Conservation (phyloP, 371 early-diverging fungal genomes). For the Mortierella sp. region DNA sequence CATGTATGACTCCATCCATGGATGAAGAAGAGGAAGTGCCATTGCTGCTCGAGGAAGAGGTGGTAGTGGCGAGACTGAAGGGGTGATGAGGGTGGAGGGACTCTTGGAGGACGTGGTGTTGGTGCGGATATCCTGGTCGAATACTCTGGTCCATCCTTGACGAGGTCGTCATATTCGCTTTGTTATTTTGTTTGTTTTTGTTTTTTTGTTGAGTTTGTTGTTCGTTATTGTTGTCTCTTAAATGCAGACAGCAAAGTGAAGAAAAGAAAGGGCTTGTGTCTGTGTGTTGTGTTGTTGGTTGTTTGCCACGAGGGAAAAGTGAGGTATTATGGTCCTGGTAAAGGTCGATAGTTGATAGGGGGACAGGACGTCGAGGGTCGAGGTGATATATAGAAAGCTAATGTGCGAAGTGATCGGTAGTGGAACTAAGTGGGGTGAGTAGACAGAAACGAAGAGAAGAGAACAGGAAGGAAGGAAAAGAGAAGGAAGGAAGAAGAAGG, state of each 20-base stretch:
- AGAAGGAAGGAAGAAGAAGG: not conserved
- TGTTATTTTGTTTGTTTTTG: not conserved
- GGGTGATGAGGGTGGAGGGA: conserved; percentile 7
- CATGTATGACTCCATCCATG: not conserved
- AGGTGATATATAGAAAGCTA: not conserved
- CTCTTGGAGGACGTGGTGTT: conserved; percentile 10
- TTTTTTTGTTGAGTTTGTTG: not conserved
- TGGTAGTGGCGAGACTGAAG: not conserved
- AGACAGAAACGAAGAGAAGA: not conserved
- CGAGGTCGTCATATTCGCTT: not conserved
- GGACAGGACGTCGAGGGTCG: not conserved
- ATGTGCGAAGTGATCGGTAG: too few species aligned
- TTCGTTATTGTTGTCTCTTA: not conserved
- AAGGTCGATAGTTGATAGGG: not conserved
- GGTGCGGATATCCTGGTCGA: conserved; percentile 6
- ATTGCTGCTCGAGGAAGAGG: not conserved
- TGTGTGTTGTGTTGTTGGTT: not conserved
- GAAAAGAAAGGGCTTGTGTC: not conserved
- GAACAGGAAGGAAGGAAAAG: not conserved
- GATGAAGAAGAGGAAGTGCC: not conserved
- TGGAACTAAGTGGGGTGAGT: too few species aligned
- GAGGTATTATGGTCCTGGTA: not conserved
- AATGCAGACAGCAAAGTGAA: not conserved
- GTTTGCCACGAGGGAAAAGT: too few species aligned
- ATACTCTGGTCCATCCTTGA: conserved; percentile 16